Evolutionary conservation across 768 basidiomycete genomes (phyloP).

Genomic region (Stropharia rugosoannulata): DNA sequence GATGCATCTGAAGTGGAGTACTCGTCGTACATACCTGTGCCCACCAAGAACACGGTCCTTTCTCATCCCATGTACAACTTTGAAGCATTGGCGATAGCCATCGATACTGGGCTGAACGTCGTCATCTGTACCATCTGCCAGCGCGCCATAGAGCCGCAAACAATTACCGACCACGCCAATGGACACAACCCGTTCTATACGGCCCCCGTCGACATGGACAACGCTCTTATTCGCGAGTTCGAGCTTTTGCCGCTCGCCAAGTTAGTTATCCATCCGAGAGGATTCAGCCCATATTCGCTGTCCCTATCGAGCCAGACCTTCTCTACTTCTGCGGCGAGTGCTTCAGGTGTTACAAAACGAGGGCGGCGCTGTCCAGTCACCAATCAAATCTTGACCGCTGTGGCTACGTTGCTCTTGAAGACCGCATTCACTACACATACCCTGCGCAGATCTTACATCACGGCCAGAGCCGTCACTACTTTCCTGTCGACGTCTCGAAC

Average conservation of each 20-base stretch:
- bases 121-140: neutral
- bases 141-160: neutral
- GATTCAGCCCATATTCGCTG: slow-evolving; percentile 4
- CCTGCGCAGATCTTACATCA: neutral
- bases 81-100: neutral
- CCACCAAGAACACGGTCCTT: neutral
- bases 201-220: neutral
- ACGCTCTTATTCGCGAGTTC: neutral
- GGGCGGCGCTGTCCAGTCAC: neutral
- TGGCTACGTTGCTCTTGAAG: too few relatives aligned
- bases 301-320: neutral
- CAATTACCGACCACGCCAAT: neutral
- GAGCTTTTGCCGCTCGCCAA: neutral
- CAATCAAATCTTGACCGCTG: neutral
- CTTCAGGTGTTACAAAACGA: neutral
- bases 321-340: neutral
- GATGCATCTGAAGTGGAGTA: too few relatives aligned
- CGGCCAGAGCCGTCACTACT: neutral
- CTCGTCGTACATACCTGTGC: neutral
- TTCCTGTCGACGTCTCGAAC: too few relatives aligned
- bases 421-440: too few relatives aligned
- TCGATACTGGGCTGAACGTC: neutral
- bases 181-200: neutral
- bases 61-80: neutral
- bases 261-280: neutral